Conservation (phyloP, 2,329 filamentous ascomycete genomes). For the Dryadomyces quercivorus region DNA sequence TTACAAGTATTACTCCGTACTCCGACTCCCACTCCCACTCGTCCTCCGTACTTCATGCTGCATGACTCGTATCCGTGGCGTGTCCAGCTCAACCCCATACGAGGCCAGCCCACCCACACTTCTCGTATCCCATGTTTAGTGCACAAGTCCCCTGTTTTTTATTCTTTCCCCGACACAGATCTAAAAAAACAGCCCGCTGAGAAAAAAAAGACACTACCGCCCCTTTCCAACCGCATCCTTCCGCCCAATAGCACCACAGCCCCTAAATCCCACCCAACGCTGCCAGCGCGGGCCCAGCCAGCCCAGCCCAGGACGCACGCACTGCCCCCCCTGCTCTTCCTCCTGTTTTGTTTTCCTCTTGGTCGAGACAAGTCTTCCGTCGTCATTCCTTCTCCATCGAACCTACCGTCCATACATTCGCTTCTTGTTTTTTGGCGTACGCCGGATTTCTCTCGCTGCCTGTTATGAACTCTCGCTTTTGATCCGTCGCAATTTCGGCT, state of each 20-base stretch:
- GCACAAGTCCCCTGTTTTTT: not conserved
- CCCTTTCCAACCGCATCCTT: not conserved
- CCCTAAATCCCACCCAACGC: not conserved
- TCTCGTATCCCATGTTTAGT: too few relatives aligned
- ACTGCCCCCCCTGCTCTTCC: not conserved
- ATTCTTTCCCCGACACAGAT: not conserved
- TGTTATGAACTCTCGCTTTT: not conserved
- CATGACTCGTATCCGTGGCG: too few relatives aligned
- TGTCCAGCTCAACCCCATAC: too few relatives aligned
- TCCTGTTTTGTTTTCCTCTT: not conserved
- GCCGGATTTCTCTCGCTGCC: not conserved
- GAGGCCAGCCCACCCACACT: too few relatives aligned
- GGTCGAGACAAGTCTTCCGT: not conserved
- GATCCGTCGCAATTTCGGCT: not conserved
- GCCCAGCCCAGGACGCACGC: not conserved
- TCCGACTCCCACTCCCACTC: too few relatives aligned
- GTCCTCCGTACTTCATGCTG: too few relatives aligned
- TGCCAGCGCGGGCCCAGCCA: too few relatives aligned
- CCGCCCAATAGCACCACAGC: not conserved
- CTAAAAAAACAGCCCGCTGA: not conserved
- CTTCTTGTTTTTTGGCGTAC: not conserved
- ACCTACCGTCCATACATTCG: not conserved
- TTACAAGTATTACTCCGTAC: too few relatives aligned
- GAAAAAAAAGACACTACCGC: not conserved
- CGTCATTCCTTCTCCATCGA: not conserved